A percentile compares a stretch with the other conserved stretches of the same genome.
These are phyloP conservation scores for Leonotis leonurus DNA, from an alignment of 257 asterid genomes.

Conservation along the genomic window DNA sequence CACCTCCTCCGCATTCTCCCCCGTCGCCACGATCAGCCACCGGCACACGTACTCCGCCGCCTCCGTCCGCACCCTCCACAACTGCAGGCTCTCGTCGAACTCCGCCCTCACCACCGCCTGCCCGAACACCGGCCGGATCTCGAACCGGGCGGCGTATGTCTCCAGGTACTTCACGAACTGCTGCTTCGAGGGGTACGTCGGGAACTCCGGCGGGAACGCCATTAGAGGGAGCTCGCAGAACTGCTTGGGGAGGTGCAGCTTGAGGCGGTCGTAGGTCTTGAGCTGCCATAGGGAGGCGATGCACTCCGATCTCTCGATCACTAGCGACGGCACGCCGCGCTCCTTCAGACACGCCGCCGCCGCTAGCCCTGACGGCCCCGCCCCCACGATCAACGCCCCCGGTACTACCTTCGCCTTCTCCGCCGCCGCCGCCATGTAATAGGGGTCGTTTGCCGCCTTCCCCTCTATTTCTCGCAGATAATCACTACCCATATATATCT, in stretches of 20 bases:
- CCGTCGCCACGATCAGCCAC: constrained; percentile 82
- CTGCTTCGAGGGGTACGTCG: constrained; percentile 64
- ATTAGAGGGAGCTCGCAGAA: constrained; percentile 78
- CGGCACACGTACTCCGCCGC: constrained; percentile 42
- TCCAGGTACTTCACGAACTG: constrained; percentile 62
- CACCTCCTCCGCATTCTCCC: constrained; percentile 78
- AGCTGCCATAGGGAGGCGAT: constrained; percentile 86
- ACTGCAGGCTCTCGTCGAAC: constrained; percentile 32
- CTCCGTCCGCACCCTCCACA: constrained; percentile 52
- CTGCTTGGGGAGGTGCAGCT: constrained; percentile 72
- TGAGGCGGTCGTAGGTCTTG: constrained; percentile 69
- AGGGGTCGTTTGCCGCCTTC: constrained; percentile 49
- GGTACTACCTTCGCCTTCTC: constrained; percentile 28
- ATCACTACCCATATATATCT: neutral
- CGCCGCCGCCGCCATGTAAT: constrained; percentile 4
- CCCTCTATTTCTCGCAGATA: constrained; percentile 50
- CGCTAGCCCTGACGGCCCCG: constrained; percentile 83
- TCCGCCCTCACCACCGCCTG: constrained; percentile 44
- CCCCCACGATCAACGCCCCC: constrained; percentile 73
- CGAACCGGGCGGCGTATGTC: constrained; percentile 44
- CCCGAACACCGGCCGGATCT: constrained; percentile 49
- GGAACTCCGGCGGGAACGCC: constrained; percentile 63
- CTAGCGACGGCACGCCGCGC: constrained; percentile 44
- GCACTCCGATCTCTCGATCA: constrained; percentile 68
- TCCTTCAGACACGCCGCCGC: constrained; percentile 64